Percentiles rank a stretch among this genome's conserved stretches.
Evolutionary conservation across 2,329 filamentous ascomycete genomes (phyloP).

Genomic region (Penicillium paneum): DNA sequence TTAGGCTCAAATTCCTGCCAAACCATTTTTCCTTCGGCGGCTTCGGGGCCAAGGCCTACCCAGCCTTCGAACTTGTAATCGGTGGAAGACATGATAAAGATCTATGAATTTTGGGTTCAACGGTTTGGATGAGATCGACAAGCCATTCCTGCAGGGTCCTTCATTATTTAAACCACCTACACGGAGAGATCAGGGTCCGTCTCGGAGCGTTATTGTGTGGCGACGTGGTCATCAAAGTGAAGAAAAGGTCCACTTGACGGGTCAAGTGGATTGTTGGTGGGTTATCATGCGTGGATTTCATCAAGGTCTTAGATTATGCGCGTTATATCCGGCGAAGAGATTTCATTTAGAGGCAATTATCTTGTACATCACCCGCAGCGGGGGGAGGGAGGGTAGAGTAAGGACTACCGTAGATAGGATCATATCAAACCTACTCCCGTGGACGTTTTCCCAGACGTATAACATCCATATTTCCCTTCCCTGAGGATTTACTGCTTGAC

Average conservation of each 20-base stretch:
- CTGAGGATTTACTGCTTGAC: background rate
- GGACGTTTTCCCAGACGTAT: background rate
- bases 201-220: constrained; percentile 1
- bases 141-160: background rate
- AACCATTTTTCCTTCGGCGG: constrained; percentile 53
- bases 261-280: background rate
- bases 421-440: background rate
- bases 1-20: constrained; percentile 60
- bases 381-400: too few species aligned
- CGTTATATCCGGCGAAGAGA: constrained; percentile 1
- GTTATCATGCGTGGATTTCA: background rate
- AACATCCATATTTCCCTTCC: too few species aligned
- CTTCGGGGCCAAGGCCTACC: constrained; percentile 50
- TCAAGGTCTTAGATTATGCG: background rate
- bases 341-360: background rate
- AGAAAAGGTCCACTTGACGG: constrained; percentile 4
- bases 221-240: background rate
- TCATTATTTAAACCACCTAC: constrained; percentile 4
- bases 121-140: background rate
- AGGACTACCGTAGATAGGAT: background rate
- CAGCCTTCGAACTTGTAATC: constrained; percentile 56
- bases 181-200: background rate
- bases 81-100: constrained; percentile 26
- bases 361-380: too few species aligned
- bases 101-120: background rate